Percentiles rank a stretch among this genome's conserved stretches.
phyloP scores from a whole-genome alignment of 306 rosid species.

The Dryas alaskensis region DNA sequence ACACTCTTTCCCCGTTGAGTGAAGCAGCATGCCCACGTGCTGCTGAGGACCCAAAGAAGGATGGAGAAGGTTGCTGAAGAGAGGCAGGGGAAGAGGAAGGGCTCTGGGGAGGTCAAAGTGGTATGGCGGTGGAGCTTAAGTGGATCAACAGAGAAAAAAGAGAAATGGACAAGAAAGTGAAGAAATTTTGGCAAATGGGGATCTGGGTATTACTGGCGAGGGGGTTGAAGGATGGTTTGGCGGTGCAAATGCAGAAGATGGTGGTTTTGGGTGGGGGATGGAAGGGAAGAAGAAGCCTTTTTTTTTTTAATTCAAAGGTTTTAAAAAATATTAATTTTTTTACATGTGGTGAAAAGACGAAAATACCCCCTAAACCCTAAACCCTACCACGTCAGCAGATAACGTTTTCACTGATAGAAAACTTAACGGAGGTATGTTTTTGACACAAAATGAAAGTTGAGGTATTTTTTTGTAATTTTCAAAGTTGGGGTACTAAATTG shows the following conservation, averaged over 20 bases:
- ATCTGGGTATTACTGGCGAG: constrained; percentile 20
- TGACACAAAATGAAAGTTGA: too few relatives aligned
- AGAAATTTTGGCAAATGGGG: constrained; percentile 27
- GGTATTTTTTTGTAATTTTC: too few relatives aligned
- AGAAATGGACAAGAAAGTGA: constrained; percentile 10
- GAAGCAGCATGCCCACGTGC: not conserved
- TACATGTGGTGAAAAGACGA: too few relatives aligned
- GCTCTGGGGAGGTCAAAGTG: constrained; percentile 13
- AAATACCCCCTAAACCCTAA: too few relatives aligned
- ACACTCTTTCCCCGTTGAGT: too few relatives aligned
- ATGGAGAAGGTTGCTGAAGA: constrained; percentile 20
- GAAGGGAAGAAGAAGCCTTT: too few relatives aligned
- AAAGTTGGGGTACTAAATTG: too few relatives aligned
- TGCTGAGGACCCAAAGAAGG: not conserved
- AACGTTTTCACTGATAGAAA: too few relatives aligned
- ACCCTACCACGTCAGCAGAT: too few relatives aligned
- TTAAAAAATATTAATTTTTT: too few relatives aligned
- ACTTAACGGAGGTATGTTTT: too few relatives aligned
- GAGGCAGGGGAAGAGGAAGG: constrained; percentile 1
- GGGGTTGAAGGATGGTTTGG: constrained; percentile 17
- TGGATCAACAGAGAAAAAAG: constrained; percentile 11
- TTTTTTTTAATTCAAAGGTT: too few relatives aligned
- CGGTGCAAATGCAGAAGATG: not conserved
- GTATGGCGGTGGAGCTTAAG: constrained; percentile 15
- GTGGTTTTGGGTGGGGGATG: not conserved